phyloP scores from a whole-genome alignment of 306 rosid species.

The Corylus heterophylla region DNA sequence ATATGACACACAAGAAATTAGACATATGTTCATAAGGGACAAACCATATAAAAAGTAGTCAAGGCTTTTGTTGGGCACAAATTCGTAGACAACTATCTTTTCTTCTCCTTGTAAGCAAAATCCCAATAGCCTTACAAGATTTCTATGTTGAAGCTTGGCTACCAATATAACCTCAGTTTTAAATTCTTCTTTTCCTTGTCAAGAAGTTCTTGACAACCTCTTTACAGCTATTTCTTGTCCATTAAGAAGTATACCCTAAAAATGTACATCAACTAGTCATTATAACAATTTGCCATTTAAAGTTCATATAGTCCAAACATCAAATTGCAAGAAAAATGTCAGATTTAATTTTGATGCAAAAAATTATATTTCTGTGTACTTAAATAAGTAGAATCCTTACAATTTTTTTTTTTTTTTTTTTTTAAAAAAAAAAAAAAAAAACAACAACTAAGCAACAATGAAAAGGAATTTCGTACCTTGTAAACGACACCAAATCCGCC shows the following conservation, averaged over 20 bases:
- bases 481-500: neutral
- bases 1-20: neutral
- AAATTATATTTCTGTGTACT: neutral
- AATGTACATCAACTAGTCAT: too few species aligned
- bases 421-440: neutral
- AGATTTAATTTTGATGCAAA: too few species aligned
- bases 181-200: neutral
- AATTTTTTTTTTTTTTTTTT: too few species aligned
- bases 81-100: neutral
- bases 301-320: too few species aligned
- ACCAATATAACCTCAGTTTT: neutral
- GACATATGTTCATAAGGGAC: neutral
- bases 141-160: conserved; percentile 5
- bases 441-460: neutral
- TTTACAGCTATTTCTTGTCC: conserved; percentile 32
- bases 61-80: conserved; percentile 36
- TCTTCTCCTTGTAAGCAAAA: conserved; percentile 3
- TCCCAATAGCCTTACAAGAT: conserved; percentile 1
- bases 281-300: too few species aligned
- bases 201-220: conserved; percentile 22
- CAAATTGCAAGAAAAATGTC: too few species aligned
- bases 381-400: neutral
- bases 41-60: conserved; percentile 23
- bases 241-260: conserved; percentile 33
- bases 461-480: neutral